Percentiles rank a stretch among this genome's conserved stretches.
Evolutionary conservation across 2,329 filamentous ascomycete genomes (phyloP).

Genomic region (Verticillium nubilum): DNA sequence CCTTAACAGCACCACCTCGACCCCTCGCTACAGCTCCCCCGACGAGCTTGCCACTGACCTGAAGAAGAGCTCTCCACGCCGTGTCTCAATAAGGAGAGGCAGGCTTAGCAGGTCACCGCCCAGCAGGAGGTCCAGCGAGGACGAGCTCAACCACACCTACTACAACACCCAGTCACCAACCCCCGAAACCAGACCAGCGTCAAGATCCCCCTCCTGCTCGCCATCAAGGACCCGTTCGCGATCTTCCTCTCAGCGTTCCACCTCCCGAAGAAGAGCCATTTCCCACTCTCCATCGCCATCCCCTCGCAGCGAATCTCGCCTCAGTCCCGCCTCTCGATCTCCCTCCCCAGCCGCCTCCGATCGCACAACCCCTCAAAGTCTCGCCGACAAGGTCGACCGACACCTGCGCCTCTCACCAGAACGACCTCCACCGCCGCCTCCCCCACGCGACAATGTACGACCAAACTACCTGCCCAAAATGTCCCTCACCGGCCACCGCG

Average conservation of each 20-base stretch:
- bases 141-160: conserved; percentile 15
- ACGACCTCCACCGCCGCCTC: conserved; percentile 27
- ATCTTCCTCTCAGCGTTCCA: not conserved
- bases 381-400: conserved; percentile 8
- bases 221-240: conserved; percentile 23
- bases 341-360: conserved; percentile 19
- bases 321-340: conserved; percentile 12
- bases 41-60: conserved; percentile 27
- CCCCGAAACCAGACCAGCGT: conserved; percentile 28
- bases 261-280: not conserved
- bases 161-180: conserved; percentile 24
- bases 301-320: not conserved
- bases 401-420: conserved; percentile 12
- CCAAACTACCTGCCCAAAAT: conserved; percentile 67
- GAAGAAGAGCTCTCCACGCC: conserved; percentile 4
- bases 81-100: conserved; percentile 8
- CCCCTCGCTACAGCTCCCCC: conserved; percentile 37
- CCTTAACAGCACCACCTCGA: conserved; percentile 32
- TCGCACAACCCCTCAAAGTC: conserved; percentile 16
- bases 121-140: conserved; percentile 12
- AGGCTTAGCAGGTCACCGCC: conserved; percentile 11
- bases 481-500: conserved; percentile 70
- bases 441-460: conserved; percentile 39
- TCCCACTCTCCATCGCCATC: not conserved
- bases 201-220: conserved; percentile 24